Percentiles rank a stretch among this genome's conserved stretches.
phyloP scores from a whole-genome alignment of 805 yeast species.

The Candida berthetii region DNA sequence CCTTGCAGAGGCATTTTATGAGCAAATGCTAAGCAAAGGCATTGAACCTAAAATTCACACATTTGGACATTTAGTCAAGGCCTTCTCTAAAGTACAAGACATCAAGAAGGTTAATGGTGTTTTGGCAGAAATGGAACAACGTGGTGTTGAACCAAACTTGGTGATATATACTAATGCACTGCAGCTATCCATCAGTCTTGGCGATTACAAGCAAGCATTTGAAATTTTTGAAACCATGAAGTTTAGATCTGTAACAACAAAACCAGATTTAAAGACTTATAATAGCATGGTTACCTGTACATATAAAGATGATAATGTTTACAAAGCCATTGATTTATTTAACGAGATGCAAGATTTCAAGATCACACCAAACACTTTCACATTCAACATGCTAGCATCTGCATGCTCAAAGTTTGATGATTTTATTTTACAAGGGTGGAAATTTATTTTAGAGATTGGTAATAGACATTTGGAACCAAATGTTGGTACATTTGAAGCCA shows the following conservation, averaged over 20 bases:
- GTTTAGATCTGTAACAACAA: conserved; percentile 57
- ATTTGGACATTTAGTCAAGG: conserved; percentile 36
- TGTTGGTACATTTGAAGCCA: conserved; percentile 48
- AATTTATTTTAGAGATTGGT: conserved; percentile 60
- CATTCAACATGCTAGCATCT: conserved; percentile 53
- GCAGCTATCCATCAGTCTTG: conserved; percentile 50
- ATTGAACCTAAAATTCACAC: conserved; percentile 26
- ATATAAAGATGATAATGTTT: conserved; percentile 55
- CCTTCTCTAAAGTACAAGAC: conserved; percentile 28
- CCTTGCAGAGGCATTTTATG: conserved; percentile 26
- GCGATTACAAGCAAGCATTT: conserved; percentile 53
- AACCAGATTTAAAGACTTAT: conserved; percentile 66
- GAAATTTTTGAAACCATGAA: conserved; percentile 82
- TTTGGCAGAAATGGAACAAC: conserved; percentile 18
- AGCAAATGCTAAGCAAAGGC: conserved; percentile 17
- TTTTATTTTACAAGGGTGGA: conserved; percentile 64
- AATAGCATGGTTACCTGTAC: conserved; percentile 66
- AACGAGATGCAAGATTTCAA: conserved; percentile 50
- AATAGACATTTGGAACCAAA: conserved; percentile 33
- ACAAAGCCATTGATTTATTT: conserved; percentile 70
- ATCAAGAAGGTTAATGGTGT: conserved; percentile 15
- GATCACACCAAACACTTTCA: conserved; percentile 33
- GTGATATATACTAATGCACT: conserved; percentile 50
- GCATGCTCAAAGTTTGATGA: conserved; percentile 55
- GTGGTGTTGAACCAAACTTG: conserved; percentile 32